phyloP scores from a whole-genome alignment of 2,329 filamentous ascomycete species.

The Alternaria sp. region DNA sequence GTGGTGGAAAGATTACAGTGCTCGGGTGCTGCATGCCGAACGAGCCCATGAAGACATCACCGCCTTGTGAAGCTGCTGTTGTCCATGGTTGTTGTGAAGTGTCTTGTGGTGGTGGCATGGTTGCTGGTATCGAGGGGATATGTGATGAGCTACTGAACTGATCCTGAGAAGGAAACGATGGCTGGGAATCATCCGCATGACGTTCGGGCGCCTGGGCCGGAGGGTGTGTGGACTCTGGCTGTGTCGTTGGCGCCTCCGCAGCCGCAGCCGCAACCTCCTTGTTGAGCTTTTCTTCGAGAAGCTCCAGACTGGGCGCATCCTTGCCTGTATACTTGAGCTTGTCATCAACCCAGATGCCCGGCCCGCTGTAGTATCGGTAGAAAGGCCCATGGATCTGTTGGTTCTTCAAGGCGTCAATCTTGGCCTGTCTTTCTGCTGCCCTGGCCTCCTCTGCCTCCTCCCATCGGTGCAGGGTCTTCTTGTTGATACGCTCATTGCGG shows the following conservation, averaged over 20 bases:
- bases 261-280: conserved; percentile 32
- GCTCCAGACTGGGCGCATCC: conserved; percentile 47
- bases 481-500: conserved; percentile 82
- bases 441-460: conserved; percentile 90
- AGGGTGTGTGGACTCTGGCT: conserved; percentile 16
- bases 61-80: conserved; percentile 35
- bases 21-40: conserved; percentile 37
- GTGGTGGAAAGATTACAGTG: conserved; percentile 48
- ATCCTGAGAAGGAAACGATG: conserved; percentile 8
- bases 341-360: conserved; percentile 80
- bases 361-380: conserved; percentile 92
- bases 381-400: conserved; percentile 87
- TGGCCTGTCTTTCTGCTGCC: conserved; percentile 81
- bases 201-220: conserved; percentile 3
- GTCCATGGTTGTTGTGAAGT: conserved; percentile 33
- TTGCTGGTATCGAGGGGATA: conserved; percentile 26
- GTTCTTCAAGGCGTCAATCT: conserved; percentile 86
- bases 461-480: conserved; percentile 91
- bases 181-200: conserved; percentile 8
- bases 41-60: conserved; percentile 38
- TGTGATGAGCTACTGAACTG: conserved; percentile 24
- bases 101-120: conserved; percentile 28
- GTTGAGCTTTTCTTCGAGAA: conserved; percentile 50
- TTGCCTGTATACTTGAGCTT: conserved; percentile 74
- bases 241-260: conserved; percentile 16